Evolutionary conservation across 2,329 filamentous ascomycete genomes (phyloP), one percentile per base, ranked within the genome.

Genomic region (Aspergillaceae sp.): DNA sequence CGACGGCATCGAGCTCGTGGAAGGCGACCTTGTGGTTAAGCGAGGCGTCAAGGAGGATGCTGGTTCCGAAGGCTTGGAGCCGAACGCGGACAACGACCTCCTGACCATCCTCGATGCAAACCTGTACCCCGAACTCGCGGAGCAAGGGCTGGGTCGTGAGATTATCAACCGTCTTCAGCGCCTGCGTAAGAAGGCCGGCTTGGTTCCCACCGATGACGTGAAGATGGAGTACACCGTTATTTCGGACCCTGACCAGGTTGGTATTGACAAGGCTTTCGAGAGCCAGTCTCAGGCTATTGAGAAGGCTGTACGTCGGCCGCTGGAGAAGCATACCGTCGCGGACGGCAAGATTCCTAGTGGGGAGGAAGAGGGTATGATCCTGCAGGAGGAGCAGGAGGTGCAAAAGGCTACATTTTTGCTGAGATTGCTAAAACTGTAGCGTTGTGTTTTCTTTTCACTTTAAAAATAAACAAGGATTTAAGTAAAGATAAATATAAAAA

Each of bases 131-230:
- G 89, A 95, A 62, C 75, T 98, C 33, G 86, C 85, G 41, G 81
- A 90, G 54, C 90, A 97, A 67, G 92, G 90, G 45, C 70, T 98
- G 45, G 91, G 87, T 1, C 79, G 92, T 58, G 92, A 97, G 68
- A 84, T 98, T 54, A 86, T 98, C 73, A 86, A 94, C 66, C 83
- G 91, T 36, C 86, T 98, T 26, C 92, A 98, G 71, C 80, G 87
- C 55, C 75, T 97, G 51, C 83, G 92, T 54, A 98, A 98, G 79
- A 92, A 92, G 74, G 90, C 90, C 5, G 88, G 88, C 0, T 75
- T 98, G 44, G 81, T 90, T 52, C 82, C 89, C 1, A 97, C 91
- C 0, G 92, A 98, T 61, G 92, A 97, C 61, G 83, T 98, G 51
- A 87, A 85, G 71, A 95, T 98, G 86, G 86, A 94, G 66, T 97